A percentile compares a stretch with the other conserved stretches of the same genome.
These are phyloP conservation scores for Aspergillus pseudoterreus DNA, from an alignment of 2,329 filamentous ascomycete species.

Conservation along the genomic window DNA sequence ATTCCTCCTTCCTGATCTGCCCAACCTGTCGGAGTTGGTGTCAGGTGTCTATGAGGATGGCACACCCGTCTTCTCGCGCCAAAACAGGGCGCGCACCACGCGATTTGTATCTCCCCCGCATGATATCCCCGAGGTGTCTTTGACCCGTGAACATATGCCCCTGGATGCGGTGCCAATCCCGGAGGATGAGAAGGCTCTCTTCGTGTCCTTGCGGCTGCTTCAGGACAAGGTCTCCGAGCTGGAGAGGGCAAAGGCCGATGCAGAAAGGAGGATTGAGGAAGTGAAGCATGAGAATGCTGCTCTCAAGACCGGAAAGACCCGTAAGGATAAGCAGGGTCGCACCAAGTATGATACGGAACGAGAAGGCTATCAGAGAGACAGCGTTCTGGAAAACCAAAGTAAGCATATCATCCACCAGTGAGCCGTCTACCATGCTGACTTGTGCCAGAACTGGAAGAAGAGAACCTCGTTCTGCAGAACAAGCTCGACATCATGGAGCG, in stretches of 20 bases:
- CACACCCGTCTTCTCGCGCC: slow-evolving; percentile 54
- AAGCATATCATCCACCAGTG: slow-evolving; percentile 18
- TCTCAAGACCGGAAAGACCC: slow-evolving; percentile 43
- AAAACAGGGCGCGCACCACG: slow-evolving; percentile 46
- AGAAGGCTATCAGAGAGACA: slow-evolving; percentile 35
- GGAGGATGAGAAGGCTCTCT: slow-evolving; percentile 60
- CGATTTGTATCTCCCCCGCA: slow-evolving; percentile 51
- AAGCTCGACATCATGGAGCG: slow-evolving; percentile 54
- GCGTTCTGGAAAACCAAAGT: slow-evolving; percentile 38
- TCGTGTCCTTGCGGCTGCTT: slow-evolving; percentile 56
- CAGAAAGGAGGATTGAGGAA: slow-evolving; percentile 48
- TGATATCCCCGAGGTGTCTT: slow-evolving; percentile 28
- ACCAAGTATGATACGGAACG: slow-evolving; percentile 42
- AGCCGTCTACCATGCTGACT: slow-evolving; percentile 20
- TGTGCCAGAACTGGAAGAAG: slow-evolving; percentile 46
- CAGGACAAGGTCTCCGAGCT: slow-evolving; percentile 56
- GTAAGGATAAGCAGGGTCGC: slow-evolving; percentile 36
- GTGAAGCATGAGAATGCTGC: slow-evolving; percentile 51
- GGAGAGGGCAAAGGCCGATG: slow-evolving; percentile 53
- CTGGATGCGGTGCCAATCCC: slow-evolving; percentile 56
- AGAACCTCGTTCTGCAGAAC: slow-evolving; percentile 52
- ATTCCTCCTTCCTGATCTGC: slow-evolving; percentile 58
- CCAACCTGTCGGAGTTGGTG: slow-evolving; percentile 59
- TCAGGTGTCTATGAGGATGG: slow-evolving; percentile 57
- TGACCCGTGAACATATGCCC: slow-evolving; percentile 40